Evolutionary conservation across 1,284 basidiomycete genomes (phyloP), one percentile per base, ranked within the genome.

Genomic region (Caloboletus inedulis): DNA sequence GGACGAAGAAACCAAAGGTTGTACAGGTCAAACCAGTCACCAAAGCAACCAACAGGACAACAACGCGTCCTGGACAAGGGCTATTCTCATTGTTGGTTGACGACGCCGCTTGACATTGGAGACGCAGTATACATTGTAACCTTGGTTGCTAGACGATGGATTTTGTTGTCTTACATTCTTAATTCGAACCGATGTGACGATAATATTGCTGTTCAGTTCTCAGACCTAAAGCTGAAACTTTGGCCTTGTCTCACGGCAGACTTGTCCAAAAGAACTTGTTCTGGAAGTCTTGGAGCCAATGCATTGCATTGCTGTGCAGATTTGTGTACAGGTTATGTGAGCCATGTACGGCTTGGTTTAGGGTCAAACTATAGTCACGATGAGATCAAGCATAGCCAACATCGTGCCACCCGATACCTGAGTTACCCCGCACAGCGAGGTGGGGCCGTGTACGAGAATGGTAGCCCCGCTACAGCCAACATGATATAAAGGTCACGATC

Each of bases 1-100:
- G 73, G 54, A 62, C 59, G 35, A 82, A 74, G 62, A 75, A 71
- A 55, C 67, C 52, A 59, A 72, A 47, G 52, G 29, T 8, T 48
- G 58, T 54, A 33, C 53, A 37, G 25, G 43, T 41, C 29, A 54
- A 39, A 16, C 30, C 52, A 16, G 61, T 54, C 23, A 44, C 30
- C 12, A 61, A 54, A 35, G 39, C 19, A 14, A 54, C 36, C 45
- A 53, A 5, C 31, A 58, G 34, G 49, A 53, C 42, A 13, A 40
- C 40, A 21, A 18, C 23, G 2, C 47, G 40, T 6, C 43, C 60
- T 30, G 40, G 47, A 47, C 58, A 60, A 35, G 57, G 61, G 16
- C 47, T 64, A 31, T 72, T 73, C 40, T 59, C 62, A 8, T 42
- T 71, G 40, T 56, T 72, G n/a, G 64, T 47, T 7, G 58, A 63